Evolutionary conservation across 2,329 filamentous ascomycete genomes (phyloP).

Genomic region (Metarhizium rileyi): DNA sequence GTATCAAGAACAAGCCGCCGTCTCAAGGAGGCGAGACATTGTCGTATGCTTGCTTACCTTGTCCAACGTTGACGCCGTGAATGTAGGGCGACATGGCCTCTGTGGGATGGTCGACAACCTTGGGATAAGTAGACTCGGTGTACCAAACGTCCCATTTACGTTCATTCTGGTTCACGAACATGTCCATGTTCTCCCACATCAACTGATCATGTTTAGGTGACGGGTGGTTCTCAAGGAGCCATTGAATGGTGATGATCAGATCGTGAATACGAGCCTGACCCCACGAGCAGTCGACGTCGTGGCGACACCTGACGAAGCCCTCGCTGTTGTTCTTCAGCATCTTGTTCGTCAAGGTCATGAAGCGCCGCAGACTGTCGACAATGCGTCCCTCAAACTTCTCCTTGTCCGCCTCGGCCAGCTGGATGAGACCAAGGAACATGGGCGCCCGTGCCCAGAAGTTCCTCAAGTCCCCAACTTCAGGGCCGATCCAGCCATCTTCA

Average conservation of each 20-base stretch:
- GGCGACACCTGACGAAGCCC: constrained; percentile 35
- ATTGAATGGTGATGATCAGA: constrained; percentile 29
- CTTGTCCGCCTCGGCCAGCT: constrained; percentile 22
- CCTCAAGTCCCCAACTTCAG: constrained; percentile 16
- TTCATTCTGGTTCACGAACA: constrained; percentile 23
- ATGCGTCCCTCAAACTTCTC: constrained; percentile 12
- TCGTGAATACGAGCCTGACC: constrained; percentile 26
- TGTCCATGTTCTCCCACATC: constrained; percentile 31
- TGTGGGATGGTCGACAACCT: constrained; percentile 11
- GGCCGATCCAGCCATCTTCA: constrained; percentile 45
- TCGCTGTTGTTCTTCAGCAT: constrained; percentile 46
- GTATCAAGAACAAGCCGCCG: too few species aligned
- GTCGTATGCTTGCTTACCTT: constrained; percentile 20
- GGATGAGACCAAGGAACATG: constrained; percentile 21
- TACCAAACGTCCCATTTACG: constrained; percentile 22
- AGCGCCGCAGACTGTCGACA: constrained; percentile 10
- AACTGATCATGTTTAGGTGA: constrained; percentile 14
- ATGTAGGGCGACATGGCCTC: too few species aligned
- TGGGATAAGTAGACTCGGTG: constrained; percentile 13
- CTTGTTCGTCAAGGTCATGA: constrained; percentile 34
- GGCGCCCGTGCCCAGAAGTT: constrained; percentile 24
- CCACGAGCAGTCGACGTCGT: constrained; percentile 27
- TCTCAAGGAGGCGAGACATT: too few species aligned
- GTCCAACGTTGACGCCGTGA: constrained; percentile 34
- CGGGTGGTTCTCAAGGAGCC: constrained; percentile 27